These are phyloP conservation scores for Ilex aquifolium DNA, from an alignment of 257 asterid genomes.

Conservation along the genomic window DNA sequence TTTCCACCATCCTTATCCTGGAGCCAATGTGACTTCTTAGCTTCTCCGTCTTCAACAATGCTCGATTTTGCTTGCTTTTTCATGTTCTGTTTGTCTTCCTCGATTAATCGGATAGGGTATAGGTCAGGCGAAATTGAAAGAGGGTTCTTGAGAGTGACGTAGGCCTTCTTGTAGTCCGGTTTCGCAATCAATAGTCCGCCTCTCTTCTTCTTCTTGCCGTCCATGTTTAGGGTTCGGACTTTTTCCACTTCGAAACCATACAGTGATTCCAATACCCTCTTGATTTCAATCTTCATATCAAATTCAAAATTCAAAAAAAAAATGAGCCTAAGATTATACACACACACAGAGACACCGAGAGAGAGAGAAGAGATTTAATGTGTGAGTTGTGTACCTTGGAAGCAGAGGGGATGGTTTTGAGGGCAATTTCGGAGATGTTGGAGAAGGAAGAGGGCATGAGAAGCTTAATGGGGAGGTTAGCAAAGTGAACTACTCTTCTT, in stretches of 20 bases:
- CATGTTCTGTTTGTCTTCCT: slow-evolving; percentile 51
- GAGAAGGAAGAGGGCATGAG: slow-evolving; percentile 81
- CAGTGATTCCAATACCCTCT: slow-evolving; percentile 82
- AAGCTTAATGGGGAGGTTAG: slow-evolving; percentile 82
- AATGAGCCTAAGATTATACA: not conserved
- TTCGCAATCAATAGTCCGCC: slow-evolving; percentile 70
- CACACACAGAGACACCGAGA: too few relatives aligned
- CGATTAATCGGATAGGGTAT: slow-evolving; percentile 60
- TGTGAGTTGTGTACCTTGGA: slow-evolving; percentile 48
- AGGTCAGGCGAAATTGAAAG: slow-evolving; percentile 63
- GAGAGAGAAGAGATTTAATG: too few relatives aligned
- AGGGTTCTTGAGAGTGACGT: slow-evolving; percentile 67
- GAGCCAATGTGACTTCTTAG: slow-evolving; percentile 82
- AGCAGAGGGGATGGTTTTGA: slow-evolving; percentile 93
- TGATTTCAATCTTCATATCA: slow-evolving; percentile 75
- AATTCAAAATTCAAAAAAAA: not conserved
- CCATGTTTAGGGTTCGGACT: slow-evolving; percentile 87
- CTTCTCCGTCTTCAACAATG: slow-evolving; percentile 71
- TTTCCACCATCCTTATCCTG: slow-evolving; percentile 45
- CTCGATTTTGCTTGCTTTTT: slow-evolving; percentile 58
- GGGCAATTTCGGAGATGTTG: slow-evolving; percentile 82
- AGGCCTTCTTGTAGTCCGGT: slow-evolving; percentile 90
- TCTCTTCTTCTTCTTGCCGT: slow-evolving; percentile 85
- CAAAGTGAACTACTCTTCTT: slow-evolving; percentile 71
- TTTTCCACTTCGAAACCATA: slow-evolving; percentile 92